Base-by-base conservation (phyloP, 106 monocot species). In the Acorus calamus region DNA sequence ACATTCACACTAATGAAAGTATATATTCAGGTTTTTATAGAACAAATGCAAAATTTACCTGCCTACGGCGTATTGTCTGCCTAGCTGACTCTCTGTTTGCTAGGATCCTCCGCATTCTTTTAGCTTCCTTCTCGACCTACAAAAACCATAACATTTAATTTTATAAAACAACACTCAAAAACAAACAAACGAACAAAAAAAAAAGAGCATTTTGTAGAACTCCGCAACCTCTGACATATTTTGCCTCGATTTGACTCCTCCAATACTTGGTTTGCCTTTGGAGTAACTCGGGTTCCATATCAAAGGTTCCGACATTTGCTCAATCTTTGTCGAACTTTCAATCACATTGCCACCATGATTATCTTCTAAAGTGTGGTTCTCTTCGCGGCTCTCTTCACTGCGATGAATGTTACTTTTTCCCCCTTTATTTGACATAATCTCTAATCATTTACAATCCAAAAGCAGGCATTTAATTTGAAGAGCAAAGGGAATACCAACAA, bases 71-170 rank as follows among this genome's bases (percentile, higher is more conserved):
- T 67, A 94, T 90, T 44, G 94, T 90, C 64, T 90, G 84, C 67
- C 90, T 82, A 54, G 94, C 94, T 11, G 94, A 94, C 52, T 94
- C 90, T 71, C 94, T 81, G 53, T 94, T 94, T 42, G 94, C 90
- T 5, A 90, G 56, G 14, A 94, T 69, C 55, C 87, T 81, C 56
- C 82, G 75, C 43, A 90, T 49, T 53, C 80, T 84, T 65, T 75
- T 87, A 4, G 81, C 82, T 67, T 87, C 94, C 60, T 67, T 89
- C 74, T 94, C 94, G 57, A 71, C 90, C 94, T 94, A 70, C 11
- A 28, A 28, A 54, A 11, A 66, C 10, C 7, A 46, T 28, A 5
- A 51, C 7, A 14, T 59, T 6, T 41, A 46, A 58, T 5, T 4
- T 14, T 2, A 11, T 47, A 4, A 7, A 2, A 46, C 3, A n/a